Evolutionary conservation across 441 rosid genomes (phyloP).

Genomic region (Mallotus japonicus): DNA sequence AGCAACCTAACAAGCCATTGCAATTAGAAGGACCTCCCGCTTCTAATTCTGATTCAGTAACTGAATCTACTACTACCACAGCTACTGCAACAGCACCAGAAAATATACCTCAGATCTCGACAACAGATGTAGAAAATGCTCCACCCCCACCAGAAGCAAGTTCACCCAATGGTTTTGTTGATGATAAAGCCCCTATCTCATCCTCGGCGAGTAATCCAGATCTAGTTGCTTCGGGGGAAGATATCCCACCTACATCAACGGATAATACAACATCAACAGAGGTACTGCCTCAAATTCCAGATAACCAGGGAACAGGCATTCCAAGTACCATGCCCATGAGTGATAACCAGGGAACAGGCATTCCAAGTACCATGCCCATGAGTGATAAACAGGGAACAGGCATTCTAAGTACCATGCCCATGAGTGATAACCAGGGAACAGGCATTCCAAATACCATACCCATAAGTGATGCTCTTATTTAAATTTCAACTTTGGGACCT

Average conservation of each 20-base stretch:
- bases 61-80: slow-evolving; percentile 16
- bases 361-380: not conserved
- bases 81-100: slow-evolving; percentile 10
- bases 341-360: slow-evolving; percentile 21
- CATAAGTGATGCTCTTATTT: slow-evolving; percentile 7
- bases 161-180: slow-evolving; percentile 23
- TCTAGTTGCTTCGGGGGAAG: slow-evolving; percentile 30
- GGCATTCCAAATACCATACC: too few relatives aligned
- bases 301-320: slow-evolving; percentile 23
- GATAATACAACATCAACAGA: slow-evolving; percentile 22
- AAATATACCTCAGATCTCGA: slow-evolving; percentile 17
- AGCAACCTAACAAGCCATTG: slow-evolving; percentile 60
- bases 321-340: slow-evolving; percentile 5
- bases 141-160: slow-evolving; percentile 27
- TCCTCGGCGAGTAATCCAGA: slow-evolving; percentile 34
- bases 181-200: slow-evolving; percentile 27
- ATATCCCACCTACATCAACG: slow-evolving; percentile 24
- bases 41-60: slow-evolving; percentile 21
- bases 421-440: slow-evolving; percentile 1
- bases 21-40: slow-evolving; percentile 68
- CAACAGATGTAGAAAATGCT: slow-evolving; percentile 9
- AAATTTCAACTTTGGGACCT: not conserved
- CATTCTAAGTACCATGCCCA: not conserved
- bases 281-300: slow-evolving; percentile 28
- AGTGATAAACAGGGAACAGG: not conserved